A percentile compares a stretch with the other conserved stretches of the same genome.
These are phyloP conservation scores for Termitomyces heimii DNA, from an alignment of 768 basidiomycete species.

Conservation along the genomic window DNA sequence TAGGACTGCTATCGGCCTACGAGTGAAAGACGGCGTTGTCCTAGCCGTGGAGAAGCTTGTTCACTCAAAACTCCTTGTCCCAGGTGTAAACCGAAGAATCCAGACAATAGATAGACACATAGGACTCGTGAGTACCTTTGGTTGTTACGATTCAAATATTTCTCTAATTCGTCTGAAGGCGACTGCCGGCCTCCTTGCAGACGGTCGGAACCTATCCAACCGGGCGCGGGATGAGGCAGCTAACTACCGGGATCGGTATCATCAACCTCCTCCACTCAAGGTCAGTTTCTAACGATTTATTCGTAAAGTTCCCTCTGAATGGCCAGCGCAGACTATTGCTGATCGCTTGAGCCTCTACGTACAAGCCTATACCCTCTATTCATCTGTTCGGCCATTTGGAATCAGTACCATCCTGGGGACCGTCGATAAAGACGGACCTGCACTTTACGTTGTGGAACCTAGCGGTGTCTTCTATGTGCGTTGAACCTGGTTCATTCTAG, in stretches of 20 bases:
- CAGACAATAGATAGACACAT: constrained; percentile 92
- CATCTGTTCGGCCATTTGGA: constrained; percentile 95
- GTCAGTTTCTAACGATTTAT: constrained; percentile 27
- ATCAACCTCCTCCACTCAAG: constrained; percentile 72
- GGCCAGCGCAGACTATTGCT: constrained; percentile 28
- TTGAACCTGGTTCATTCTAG: constrained; percentile 7
- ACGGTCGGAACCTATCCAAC: constrained; percentile 83
- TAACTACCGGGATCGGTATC: constrained; percentile 67
- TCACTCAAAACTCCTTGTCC: constrained; percentile 92
- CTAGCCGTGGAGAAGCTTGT: constrained; percentile 98
- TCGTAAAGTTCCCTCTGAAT: neutral
- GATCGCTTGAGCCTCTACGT: constrained; percentile 86
- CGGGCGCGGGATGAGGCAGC: constrained; percentile 81
- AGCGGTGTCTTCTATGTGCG: constrained; percentile 87
- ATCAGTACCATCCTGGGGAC: constrained; percentile 89
- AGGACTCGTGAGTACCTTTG: constrained; percentile 59
- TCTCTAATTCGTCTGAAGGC: constrained; percentile 45
- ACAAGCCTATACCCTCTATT: constrained; percentile 96
- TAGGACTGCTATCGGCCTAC: constrained; percentile 94
- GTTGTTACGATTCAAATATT: neutral
- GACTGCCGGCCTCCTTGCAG: constrained; percentile 89
- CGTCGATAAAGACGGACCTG: constrained; percentile 84
- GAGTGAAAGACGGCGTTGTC: constrained; percentile 91
- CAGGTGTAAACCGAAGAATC: constrained; percentile 89
- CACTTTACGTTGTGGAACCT: constrained; percentile 88